Evolutionary conservation across 306 rosid species (phyloP), one percentile per base, ranked within the genome.

Genomic region (Urtica urens): DNA sequence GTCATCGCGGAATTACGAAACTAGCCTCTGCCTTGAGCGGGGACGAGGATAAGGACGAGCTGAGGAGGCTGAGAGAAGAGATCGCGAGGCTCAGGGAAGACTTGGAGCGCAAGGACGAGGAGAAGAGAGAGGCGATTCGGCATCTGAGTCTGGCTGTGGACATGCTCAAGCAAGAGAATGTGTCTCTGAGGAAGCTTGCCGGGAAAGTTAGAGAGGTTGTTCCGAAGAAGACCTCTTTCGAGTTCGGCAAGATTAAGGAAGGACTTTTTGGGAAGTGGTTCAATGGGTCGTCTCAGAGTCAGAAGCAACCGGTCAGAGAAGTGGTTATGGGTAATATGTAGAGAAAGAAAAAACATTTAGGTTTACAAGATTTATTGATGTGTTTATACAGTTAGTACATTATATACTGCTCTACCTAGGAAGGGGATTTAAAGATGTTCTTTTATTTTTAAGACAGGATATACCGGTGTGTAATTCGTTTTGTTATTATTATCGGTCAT

Each of bases 61-160:
- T 79, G n/a, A 53, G 63, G 72, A 64, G 65, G 39, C 74, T 72
- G 6, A 24, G 45, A 44, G 83, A 68, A 52, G 86, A 70, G 62
- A 79, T 69, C 45, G 62, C 29, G 54, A 38, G 40, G 57, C 80
- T 66, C 2, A 66, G 54, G 60, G 72, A 70, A 7, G 62, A 59
- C 24, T 59, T 87, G 0, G 35, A 63, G 70, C 69, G 59, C 68
- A 87, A 87, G 55, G 86, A 87, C 69, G 81, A 69, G 63, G 86
- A 75, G 68, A 87, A 83, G 63, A 73, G 68, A 38, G 87, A 78
- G 52, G 96, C 70, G 7, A 83, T 87, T 65, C 62, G 75, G 28
- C 96, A 87, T 19, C 59, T 87, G 47, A 83, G 96, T 58, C 38
- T 75, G 10, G 81, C 96, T 3, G 64, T 87, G 30, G 76, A 79